These are phyloP conservation scores for Pythium folliculosum DNA, from an alignment of 352 stramenopile genomes.

Conservation along the genomic window DNA sequence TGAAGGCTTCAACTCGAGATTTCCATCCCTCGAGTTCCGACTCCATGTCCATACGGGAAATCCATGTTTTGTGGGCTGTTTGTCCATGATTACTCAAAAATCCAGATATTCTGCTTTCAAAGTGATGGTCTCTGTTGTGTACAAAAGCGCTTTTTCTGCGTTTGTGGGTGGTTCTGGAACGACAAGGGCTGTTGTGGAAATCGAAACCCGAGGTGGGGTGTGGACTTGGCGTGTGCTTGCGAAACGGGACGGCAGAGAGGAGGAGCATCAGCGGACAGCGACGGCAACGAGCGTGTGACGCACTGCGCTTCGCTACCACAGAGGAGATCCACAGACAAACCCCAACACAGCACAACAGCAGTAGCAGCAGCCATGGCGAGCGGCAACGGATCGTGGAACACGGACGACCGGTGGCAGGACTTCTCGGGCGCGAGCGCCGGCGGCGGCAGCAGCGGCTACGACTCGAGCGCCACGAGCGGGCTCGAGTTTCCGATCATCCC, in stretches of 20 bases:
- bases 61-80: background rate
- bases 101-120: constrained; percentile 1
- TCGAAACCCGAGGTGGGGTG: background rate
- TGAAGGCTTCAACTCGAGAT: no score
- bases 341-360: constrained; percentile 2
- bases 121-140: constrained; percentile 12
- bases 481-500: constrained; percentile 75
- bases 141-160: constrained; percentile 21
- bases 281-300: constrained; percentile 6
- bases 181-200: background rate
- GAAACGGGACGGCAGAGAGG: background rate
- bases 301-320: constrained; percentile 16
- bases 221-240: background rate
- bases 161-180: constrained; percentile 13
- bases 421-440: constrained; percentile 36
- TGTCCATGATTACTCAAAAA: constrained; percentile 7
- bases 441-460: constrained; percentile 45
- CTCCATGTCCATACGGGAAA: background rate
- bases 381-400: constrained; percentile 53
- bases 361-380: constrained; percentile 35
- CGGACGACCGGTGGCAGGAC: constrained; percentile 79
- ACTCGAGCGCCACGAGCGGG: constrained; percentile 44
- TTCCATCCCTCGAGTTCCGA: background rate
- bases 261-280: background rate
- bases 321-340: constrained; percentile 1